Conservation (phyloP, 352 stramenopile species). For the Plasmopara halstedii region DNA sequence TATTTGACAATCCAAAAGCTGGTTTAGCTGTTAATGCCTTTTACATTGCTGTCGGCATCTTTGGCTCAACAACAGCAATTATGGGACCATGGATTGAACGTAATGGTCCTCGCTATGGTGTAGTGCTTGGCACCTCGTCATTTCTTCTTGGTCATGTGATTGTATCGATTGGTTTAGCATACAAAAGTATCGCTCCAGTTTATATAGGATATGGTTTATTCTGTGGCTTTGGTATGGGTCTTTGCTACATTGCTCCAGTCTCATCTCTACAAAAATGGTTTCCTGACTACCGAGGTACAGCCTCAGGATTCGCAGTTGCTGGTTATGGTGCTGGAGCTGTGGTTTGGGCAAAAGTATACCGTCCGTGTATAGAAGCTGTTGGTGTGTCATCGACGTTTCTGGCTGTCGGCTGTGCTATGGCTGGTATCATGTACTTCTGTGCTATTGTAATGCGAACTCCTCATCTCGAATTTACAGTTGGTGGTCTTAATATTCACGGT, state of each 20-base stretch:
- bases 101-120: conserved; percentile 40
- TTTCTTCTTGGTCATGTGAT: conserved; percentile 48
- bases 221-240: conserved; percentile 52
- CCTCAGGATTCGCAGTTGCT: conserved; percentile 55
- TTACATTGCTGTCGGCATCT: conserved; percentile 56
- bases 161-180: conserved; percentile 33
- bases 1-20: conserved; percentile 35
- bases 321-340: conserved; percentile 57
- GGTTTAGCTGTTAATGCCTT: conserved; percentile 56
- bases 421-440: conserved; percentile 34
- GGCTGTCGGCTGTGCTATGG: conserved; percentile 36
- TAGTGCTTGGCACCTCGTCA: conserved; percentile 37
- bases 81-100: conserved; percentile 72
- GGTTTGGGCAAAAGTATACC: conserved; percentile 54
- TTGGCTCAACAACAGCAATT: conserved; percentile 54
- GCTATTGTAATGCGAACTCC: conserved; percentile 42
- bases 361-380: conserved; percentile 41
- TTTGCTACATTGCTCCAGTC: conserved; percentile 69
- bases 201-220: conserved; percentile 65
- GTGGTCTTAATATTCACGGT: conserved; percentile 52
- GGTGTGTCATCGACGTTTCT: conserved; percentile 45
- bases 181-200: conserved; percentile 34
- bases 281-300: conserved; percentile 56
- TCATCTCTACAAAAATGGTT: conserved; percentile 71
- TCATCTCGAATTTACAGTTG: conserved; percentile 44